phyloP scores from a whole-genome alignment of 176 grass and related monocot genomes.

The Melocanna baccifera region DNA sequence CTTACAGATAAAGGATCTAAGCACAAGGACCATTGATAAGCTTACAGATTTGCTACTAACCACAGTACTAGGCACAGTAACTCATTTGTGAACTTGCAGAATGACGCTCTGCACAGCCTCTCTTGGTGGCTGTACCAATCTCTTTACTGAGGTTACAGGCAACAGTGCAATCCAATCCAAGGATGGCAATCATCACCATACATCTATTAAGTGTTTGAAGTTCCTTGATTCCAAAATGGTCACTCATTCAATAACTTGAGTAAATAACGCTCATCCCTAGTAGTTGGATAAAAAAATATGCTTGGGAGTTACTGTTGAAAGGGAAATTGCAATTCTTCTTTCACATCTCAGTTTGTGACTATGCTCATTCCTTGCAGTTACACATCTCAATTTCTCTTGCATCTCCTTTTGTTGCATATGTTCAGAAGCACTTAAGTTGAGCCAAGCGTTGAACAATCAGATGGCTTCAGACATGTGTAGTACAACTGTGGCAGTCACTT shows the following conservation, averaged over 20 bases:
- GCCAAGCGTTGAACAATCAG: neutral
- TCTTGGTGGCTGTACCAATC: neutral
- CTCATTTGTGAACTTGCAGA: neutral
- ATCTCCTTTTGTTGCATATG: neutral
- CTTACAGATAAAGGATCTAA: slow-evolving; percentile 1
- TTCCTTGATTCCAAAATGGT: neutral
- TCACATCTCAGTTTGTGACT: neutral
- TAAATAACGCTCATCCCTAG: neutral
- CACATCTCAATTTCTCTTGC: neutral
- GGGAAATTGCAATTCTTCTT: neutral
- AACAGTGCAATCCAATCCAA: neutral
- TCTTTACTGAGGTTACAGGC: neutral
- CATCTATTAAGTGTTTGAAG: neutral
- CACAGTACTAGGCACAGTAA: neutral
- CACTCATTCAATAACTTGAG: neutral
- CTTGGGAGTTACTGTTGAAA: neutral
- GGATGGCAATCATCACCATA: neutral
- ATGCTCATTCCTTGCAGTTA: neutral
- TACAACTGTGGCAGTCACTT: neutral
- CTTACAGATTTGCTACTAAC: neutral
- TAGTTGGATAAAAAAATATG: neutral
- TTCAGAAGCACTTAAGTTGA: slow-evolving; percentile 17
- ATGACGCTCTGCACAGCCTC: neutral
- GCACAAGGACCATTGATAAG: neutral
- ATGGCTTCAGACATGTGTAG: neutral